phyloP scores from a whole-genome alignment of 2,329 filamentous ascomycete species.

The Elsinoe necatrix region DNA sequence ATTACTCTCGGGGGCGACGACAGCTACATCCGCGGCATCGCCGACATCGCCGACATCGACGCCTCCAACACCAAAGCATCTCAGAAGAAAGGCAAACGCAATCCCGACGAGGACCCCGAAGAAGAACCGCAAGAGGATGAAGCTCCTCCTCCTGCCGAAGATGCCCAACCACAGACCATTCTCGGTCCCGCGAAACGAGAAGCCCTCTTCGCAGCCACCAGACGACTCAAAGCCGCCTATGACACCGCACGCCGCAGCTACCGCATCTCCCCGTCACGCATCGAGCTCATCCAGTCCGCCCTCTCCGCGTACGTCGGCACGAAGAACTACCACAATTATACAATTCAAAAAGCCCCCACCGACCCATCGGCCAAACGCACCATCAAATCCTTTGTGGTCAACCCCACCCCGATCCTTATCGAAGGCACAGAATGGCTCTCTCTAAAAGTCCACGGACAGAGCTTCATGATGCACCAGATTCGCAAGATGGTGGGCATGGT shows the following conservation, averaged over 20 bases:
- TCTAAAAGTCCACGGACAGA: constrained; percentile 92
- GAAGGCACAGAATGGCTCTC: constrained; percentile 78
- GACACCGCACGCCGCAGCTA: constrained; percentile 75
- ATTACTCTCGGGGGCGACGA: constrained; percentile 19
- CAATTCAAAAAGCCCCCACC: constrained; percentile 70
- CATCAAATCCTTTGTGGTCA: constrained; percentile 85
- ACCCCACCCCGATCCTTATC: constrained; percentile 49
- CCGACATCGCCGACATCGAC: constrained; percentile 8
- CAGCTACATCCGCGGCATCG: constrained; percentile 22
- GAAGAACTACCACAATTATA: constrained; percentile 95
- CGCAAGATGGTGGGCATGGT: constrained; percentile 98
- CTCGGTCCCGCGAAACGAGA: constrained; percentile 17
- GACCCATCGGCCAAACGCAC: constrained; percentile 81
- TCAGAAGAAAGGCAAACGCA: constrained; percentile 13
- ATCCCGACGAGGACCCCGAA: constrained; percentile 19
- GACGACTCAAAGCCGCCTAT: constrained; percentile 67
- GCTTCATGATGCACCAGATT: constrained; percentile 99
- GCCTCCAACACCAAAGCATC: background rate
- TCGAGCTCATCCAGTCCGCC: constrained; percentile 65
- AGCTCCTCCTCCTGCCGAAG: constrained; percentile 16
- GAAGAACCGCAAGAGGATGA: constrained; percentile 18
- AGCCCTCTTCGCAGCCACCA: constrained; percentile 37
- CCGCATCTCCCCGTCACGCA: constrained; percentile 63
- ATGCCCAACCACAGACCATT: background rate
- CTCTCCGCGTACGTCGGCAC: constrained; percentile 74